A percentile compares a stretch with the other conserved stretches of the same genome.
These are phyloP conservation scores for Aspergillus versicolor DNA, from an alignment of 2,329 filamentous ascomycete species.

Conservation along the genomic window DNA sequence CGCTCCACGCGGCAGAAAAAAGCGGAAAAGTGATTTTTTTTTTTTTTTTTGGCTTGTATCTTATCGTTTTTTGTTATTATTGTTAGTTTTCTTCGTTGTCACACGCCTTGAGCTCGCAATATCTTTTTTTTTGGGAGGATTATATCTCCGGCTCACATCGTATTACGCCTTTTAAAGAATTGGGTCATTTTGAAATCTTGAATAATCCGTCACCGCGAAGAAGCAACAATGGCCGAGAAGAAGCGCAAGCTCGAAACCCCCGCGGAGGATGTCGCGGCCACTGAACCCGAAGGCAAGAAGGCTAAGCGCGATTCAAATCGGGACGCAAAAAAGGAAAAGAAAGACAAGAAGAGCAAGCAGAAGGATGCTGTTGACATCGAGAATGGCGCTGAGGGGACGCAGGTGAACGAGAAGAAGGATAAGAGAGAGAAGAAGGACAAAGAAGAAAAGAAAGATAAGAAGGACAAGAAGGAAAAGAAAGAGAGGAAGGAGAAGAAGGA, in stretches of 20 bases:
- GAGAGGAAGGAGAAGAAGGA: conserved; percentile 27
- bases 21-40: conserved; percentile 21
- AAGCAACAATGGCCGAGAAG: conserved; percentile 35
- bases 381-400: conserved; percentile 17
- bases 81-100: not conserved
- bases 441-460: conserved; percentile 27
- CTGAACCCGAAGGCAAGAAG: conserved; percentile 34
- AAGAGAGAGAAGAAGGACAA: conserved; percentile 19
- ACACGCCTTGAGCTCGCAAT: not conserved
- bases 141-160: not conserved
- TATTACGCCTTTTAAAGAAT: not conserved
- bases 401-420: conserved; percentile 26
- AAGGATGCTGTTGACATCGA: not conserved
- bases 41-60: conserved; percentile 17
- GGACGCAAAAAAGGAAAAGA: conserved; percentile 23
- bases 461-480: conserved; percentile 26
- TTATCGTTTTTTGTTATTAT: not conserved
- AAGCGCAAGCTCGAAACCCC: conserved; percentile 39
- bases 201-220: not conserved
- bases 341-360: conserved; percentile 9
- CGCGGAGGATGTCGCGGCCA: conserved; percentile 19
- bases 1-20: not conserved
- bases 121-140: not conserved
- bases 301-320: conserved; percentile 30
- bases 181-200: not conserved